A percentile compares a stretch with the other conserved stretches of the same genome.
Evolutionary conservation across 805 yeast species (phyloP).

Genomic region (Yarrowia deformans): DNA sequence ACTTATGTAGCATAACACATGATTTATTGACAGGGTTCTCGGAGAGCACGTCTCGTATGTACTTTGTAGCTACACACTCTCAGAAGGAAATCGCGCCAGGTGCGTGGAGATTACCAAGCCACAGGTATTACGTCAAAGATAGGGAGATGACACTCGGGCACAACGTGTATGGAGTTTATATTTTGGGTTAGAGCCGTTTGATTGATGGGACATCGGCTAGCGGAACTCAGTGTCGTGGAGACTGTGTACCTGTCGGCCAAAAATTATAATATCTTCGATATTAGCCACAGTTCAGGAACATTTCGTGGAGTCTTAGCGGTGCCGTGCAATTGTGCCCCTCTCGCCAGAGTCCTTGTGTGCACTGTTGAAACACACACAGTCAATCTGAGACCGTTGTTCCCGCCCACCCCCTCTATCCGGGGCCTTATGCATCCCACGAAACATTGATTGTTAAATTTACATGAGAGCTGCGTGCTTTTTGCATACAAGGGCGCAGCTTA

Average conservation of each 20-base stretch:
- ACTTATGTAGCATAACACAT: constrained; percentile 17
- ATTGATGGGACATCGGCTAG: constrained; percentile 20
- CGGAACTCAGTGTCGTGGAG: neutral
- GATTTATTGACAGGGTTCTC: constrained; percentile 14
- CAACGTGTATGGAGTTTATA: neutral
- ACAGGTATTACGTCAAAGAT: constrained; percentile 7
- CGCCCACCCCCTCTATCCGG: constrained; percentile 20
- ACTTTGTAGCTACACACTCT: no score
- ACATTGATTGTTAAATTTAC: constrained; percentile 13
- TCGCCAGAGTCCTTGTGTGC: neutral
- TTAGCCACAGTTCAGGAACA: neutral
- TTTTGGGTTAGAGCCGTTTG: constrained; percentile 10
- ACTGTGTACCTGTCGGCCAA: neutral
- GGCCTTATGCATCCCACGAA: constrained; percentile 8
- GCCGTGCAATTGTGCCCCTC: constrained; percentile 1
- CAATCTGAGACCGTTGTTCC: constrained; percentile 16
- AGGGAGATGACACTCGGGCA: neutral
- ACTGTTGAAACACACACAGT: neutral
- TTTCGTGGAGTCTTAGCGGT: neutral
- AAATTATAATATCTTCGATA: neutral
- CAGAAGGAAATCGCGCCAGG: neutral
- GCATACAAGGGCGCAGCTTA: constrained; percentile 23
- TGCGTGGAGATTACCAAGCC: constrained; percentile 7
- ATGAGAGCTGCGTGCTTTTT: neutral
- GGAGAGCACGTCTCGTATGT: neutral